phyloP scores from a whole-genome alignment of 164 flowering plant species.

The Dillenia turbinata region DNA sequence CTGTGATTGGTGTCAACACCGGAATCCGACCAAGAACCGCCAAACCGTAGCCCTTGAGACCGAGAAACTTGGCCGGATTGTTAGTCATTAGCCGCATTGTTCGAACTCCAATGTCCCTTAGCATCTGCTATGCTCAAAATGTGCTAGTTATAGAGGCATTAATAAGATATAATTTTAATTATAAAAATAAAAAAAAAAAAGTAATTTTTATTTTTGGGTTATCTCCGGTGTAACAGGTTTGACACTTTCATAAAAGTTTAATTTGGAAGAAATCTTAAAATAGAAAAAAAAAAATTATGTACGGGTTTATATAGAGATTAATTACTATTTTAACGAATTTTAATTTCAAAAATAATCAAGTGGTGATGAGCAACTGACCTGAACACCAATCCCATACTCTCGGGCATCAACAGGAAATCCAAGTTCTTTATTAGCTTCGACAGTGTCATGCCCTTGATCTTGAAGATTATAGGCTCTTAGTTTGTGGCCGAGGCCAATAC shows the following conservation, averaged over 20 bases:
- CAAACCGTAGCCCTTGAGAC: constrained; percentile 82
- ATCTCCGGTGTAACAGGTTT: no score
- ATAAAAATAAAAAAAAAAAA: no score
- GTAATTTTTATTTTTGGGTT: no score
- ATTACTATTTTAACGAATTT: no score
- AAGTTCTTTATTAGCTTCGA: constrained; percentile 88
- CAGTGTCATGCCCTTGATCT: constrained; percentile 93
- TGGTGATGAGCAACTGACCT: constrained; percentile 30
- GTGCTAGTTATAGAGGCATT: no score
- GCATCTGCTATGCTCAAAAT: constrained; percentile 40
- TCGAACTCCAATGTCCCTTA: constrained; percentile 70
- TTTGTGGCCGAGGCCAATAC: constrained; percentile 88
- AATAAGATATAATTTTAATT: no score
- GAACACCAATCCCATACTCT: constrained; percentile 93
- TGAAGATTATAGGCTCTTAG: constrained; percentile 87
- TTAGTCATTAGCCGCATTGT: constrained; percentile 91
- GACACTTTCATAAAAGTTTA: no score
- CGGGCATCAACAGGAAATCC: constrained; percentile 86
- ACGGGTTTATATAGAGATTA: background rate
- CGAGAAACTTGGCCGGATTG: constrained; percentile 86
- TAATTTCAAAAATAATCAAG: no score
- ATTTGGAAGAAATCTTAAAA: background rate
- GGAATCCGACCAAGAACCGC: constrained; percentile 87
- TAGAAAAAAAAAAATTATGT: background rate
- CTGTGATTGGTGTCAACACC: constrained; percentile 77